Percentiles rank a stretch among this genome's conserved stretches.
Evolutionary conservation across 2,329 filamentous ascomycete genomes (phyloP).

Genomic region (Sporothrix protearum): DNA sequence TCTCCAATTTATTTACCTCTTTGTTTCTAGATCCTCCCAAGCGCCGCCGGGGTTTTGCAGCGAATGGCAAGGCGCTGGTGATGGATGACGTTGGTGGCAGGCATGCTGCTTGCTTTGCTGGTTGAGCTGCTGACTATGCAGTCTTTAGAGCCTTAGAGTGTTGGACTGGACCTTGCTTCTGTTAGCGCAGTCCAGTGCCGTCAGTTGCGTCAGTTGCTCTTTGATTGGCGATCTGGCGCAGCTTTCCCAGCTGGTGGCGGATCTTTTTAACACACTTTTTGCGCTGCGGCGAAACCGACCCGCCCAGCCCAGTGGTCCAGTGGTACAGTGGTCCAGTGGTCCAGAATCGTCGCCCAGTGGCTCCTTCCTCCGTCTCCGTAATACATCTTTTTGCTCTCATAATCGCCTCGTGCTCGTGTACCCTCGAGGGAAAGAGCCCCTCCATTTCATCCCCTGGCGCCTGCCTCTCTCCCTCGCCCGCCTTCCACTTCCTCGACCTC

Average conservation of each 20-base stretch:
- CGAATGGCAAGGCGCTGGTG: background rate
- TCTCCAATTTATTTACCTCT: background rate
- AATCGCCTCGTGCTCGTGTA: background rate
- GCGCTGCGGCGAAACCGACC: slow-evolving; percentile 14
- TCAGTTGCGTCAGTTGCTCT: too few relatives aligned
- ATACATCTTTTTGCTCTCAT: background rate
- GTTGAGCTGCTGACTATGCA: too few relatives aligned
- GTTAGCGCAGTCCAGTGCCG: background rate
- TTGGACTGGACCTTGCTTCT: background rate
- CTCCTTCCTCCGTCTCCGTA: background rate
- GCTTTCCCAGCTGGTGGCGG: background rate
- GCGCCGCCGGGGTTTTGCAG: background rate
- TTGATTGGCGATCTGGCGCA: background rate
- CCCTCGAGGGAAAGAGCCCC: slow-evolving; percentile 9
- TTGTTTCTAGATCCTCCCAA: background rate
- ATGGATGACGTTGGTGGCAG: slow-evolving; percentile 15
- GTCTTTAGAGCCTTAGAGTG: too few relatives aligned
- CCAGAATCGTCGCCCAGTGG: background rate
- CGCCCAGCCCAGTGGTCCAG: background rate
- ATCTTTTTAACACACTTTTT: background rate
- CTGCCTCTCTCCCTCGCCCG: background rate
- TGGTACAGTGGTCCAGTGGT: background rate
- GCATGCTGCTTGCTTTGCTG: background rate
- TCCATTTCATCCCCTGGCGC: slow-evolving; percentile 4
- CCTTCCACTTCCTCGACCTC: background rate